phyloP scores from a whole-genome alignment of 73 alveolate species.

The Tetrahymena elliotti region DNA sequence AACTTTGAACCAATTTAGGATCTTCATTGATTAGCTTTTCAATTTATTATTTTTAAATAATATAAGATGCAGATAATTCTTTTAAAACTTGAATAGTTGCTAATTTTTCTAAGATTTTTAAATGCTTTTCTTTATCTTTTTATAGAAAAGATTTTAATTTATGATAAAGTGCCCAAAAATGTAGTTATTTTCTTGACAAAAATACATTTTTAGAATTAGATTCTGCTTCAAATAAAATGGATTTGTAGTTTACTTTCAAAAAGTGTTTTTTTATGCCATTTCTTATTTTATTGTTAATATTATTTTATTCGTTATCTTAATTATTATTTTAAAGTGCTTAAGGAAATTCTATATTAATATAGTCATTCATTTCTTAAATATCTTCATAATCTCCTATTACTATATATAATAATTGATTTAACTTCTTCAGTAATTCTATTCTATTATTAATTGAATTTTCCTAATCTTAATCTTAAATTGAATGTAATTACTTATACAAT shows the following conservation, averaged over 20 bases:
- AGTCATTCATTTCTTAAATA: background rate
- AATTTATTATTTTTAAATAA: background rate
- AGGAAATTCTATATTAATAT: background rate
- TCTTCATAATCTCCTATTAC: background rate
- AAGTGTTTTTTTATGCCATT: background rate
- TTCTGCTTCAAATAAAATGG: background rate
- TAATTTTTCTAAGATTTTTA: background rate
- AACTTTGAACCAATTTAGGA: background rate
- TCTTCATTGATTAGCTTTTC: background rate
- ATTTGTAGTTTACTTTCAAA: no score
- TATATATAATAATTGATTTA: no score
- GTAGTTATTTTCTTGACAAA: background rate
- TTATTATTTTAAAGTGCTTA: no score
- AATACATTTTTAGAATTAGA: background rate
- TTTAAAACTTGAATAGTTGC: background rate
- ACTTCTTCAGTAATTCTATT: no score
- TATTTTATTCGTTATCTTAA: no score
- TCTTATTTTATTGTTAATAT: background rate
- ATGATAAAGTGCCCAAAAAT: background rate
- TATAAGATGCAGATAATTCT: background rate
- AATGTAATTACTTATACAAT: background rate
- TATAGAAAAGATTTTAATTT: background rate
- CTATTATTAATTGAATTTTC: no score
- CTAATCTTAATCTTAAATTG: no score
- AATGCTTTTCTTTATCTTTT: background rate